Evolutionary conservation across 805 yeast species (phyloP), one percentile per base, ranked within the genome.

Genomic region (Spathaspora hagerdaliae): DNA sequence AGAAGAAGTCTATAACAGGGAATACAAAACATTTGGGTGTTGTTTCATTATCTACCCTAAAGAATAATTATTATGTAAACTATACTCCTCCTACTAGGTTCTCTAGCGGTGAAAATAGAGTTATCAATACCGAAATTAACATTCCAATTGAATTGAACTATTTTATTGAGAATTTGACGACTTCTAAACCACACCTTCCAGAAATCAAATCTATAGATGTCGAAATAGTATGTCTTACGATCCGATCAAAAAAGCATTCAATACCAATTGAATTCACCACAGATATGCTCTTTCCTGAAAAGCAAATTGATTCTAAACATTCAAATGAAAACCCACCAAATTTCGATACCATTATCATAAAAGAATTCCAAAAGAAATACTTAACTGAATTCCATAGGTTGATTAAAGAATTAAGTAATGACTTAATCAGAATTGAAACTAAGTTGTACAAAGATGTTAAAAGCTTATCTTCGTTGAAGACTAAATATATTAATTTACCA

Each of bases 251-350:
- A 19, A 69, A 67, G 41, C 58, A 69, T 42, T 58, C 51, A 7
- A 64, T 71, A 12, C 77, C 77, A 1, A 56, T 71, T 6, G 74
- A 70, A 36, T 53, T 71, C 48, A 64, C 61, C 46, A 73, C 66
- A 44, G 74, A 68, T 26, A 61, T 69, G 64, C 65, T 68, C 45
- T 67, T 68, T 49, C 50, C 54, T 12, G 71, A 67, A 38, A 61
- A 63, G 19, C 64, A 63, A 29, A 60, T 64, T 15, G 63, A 62
- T 38, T 54, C 55, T 6, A 49, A 50, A 24, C 56, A 53, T 36
- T 52, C 53, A 19, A 53, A 55, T 19, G 29, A 27, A 3, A 33
- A 34, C 11, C 27, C 27, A 9, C 31, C 60, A 27, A 57, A 60
- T 36, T 69, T 71, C 39, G 67, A 65, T 43, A 50, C 59, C 9